These are phyloP conservation scores for Podosphaera xanthii DNA, from an alignment of 2,329 filamentous ascomycete species.

Conservation along the genomic window DNA sequence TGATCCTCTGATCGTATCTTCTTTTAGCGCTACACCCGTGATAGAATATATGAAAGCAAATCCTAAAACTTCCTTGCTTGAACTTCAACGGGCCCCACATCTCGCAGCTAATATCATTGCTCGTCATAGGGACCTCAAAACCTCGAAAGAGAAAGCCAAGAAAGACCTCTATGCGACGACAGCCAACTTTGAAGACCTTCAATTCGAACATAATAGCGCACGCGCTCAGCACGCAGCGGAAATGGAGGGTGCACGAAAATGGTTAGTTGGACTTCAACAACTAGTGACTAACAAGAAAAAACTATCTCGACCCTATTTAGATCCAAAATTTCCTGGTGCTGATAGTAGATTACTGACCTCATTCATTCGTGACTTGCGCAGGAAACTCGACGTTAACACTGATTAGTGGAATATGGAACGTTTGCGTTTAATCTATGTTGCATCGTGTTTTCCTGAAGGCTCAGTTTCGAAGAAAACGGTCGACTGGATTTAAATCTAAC, in stretches of 20 bases:
- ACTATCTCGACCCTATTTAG: not conserved
- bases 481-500: not conserved
- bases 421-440: not conserved
- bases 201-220: not conserved
- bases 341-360: no score
- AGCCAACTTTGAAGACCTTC: not conserved
- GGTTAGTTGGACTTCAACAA: not conserved
- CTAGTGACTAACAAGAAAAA: not conserved
- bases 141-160: not conserved
- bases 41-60: no score
- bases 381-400: not conserved
- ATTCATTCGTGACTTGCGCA: no score
- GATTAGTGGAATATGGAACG: not conserved
- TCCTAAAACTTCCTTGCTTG: no score
- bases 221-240: not conserved
- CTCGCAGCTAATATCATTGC: not conserved
- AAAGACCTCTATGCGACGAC: not conserved
- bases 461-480: not conserved
- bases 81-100: not conserved
- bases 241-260: not conserved
- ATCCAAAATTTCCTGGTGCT: no score
- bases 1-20: not conserved
- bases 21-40: no score
- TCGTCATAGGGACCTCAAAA: not conserved
- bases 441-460: not conserved